Evolutionary conservation across 805 yeast species (phyloP), one percentile per base, ranked within the genome.

Genomic region (Blastobotrys chiropterorum): DNA sequence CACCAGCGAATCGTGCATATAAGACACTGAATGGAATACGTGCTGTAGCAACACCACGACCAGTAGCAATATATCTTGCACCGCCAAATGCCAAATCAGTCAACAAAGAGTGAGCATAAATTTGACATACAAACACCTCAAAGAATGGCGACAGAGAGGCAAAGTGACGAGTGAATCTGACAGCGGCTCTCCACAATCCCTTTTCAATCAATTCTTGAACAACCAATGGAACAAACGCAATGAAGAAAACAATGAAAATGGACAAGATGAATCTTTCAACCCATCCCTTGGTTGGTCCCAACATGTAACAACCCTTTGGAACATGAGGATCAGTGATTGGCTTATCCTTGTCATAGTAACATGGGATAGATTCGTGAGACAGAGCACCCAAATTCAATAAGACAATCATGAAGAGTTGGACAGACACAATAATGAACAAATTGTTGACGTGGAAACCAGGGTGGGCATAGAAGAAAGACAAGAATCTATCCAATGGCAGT

Each of bases 361-460:
- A 86, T 46, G 82, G 63, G 8, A 79, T 69, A 0, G 88, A 75
- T 55, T 80, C 84, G 51, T 78, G 77, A 8, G 84, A 78, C 53
- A 86, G 67, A 0, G 86, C 76, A 15, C 85, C 82, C 62, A 85
- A 68, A 67, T 85, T 84, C 39, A 82, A 68, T 21, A 79, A 66
- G 15, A 81, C 80, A 17, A 82, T 65, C 62, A 82, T 68, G 49
- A 83, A 81, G 70, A 85, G 69, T 62, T 83, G 77, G 50, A 86
- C 74, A 0, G 94, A 85, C 26, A 84, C 68, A 56, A 83, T 77
- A 64, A 86, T 85, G 60, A 85, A 82, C 51, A 84, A 80, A 65
- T 86, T 86, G 65, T 86, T 86, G 65, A 86, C 71, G 64, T 86
- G 95, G 71, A 86, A 86, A 17, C 95, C 95, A 1, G 94, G 90